Evolutionary conservation across 1,284 basidiomycete species (phyloP), one percentile per base, ranked within the genome.

Genomic region (Microbotryum silenes-acaulis): DNA sequence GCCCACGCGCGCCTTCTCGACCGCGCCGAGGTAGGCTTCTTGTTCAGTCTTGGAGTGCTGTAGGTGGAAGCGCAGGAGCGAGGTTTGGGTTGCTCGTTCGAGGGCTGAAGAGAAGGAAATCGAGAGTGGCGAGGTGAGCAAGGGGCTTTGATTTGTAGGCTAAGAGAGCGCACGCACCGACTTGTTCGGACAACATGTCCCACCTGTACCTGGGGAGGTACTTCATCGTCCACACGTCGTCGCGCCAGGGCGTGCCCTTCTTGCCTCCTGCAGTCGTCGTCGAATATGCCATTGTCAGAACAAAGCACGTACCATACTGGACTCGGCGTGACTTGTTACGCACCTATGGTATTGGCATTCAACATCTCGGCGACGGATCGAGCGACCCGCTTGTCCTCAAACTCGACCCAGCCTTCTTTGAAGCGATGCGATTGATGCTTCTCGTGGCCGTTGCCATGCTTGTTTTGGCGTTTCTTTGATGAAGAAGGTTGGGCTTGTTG

Each of bases 161-260:
- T 27, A 4, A 27, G 27, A 27, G 27, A 6, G 27, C 27, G 27
- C 27, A 27, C 91, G 75, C 74, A 93, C 93, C 91, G 73, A 99
- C 87, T 81, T 97, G 94, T 76, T 97, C 96, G 14, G 91, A 93
- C 64, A 99, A 80, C 93, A 97, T 97, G 75, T 88, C 87, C 96
- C 96, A 98, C 75, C 96, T 97, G 81, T 97, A 99, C 67, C 86
- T 89, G 8, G 91, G 91, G 56, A 99, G 80, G 74, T 98, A 99
- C 75, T 94, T 94, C 91, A 98, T 96, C 51, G 96, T 97, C 96
- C 96, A 98, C 8, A 99, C 85, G 69, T 98, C 93, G 73, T 98
- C 92, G 72, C 90, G 81, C 89, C 91, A 97, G 62, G 89, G 81
- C 8, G 83, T 82, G 6, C 90, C 88, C 75, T 93, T 93, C 79